Evolutionary conservation across 768 basidiomycete species (phyloP), one percentile per base, ranked within the genome.

Genomic region (Tulasnella calospora): DNA sequence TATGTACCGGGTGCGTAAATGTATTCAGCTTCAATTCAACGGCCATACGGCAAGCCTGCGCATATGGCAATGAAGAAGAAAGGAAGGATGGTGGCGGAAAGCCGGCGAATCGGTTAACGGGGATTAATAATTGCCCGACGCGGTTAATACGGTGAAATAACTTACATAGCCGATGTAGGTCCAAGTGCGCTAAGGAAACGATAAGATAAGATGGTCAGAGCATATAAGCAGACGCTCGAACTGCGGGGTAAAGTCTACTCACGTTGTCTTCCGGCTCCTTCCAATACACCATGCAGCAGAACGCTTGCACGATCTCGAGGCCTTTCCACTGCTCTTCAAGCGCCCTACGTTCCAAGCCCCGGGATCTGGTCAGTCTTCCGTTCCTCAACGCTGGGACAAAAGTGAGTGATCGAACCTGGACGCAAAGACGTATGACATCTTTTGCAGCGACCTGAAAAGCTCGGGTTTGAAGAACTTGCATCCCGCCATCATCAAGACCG

Each of bases 261-360:
- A 92, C 92, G 77, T 90, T 92, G 81, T 97, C 95, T 80, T 93
- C 91, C 51, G 94, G 92, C 81, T 94, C 93, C 83, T 89, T 92
- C 94, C 94, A 96, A 84, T 96, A 96, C 55, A 91, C 94, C 79
- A 96, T 86, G 81, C 94, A 94, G n/a, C 92, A 91, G 83, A 95
- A 93, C 40, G 94, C 93, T 84, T 97, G 95, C 8, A 94, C 92
- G 35, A 95, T 90, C 84, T 95, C 95, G 76, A 96, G 90, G 80
- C 91, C 88, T 83, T 93, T 92, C 89, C 89, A 91, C n/a, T 88
- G 88, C 80, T 92, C 90, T 36, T 89, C 87, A 82, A 96, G 94
- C 13, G 94, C 93, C 78, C 89, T 89, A 90, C 80, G 91, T 46
- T 33, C 30, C 21, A n/a, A 23, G 19, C 23, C 4, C 15, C 71